Evolutionary conservation across 768 basidiomycete species (phyloP), one percentile per base, ranked within the genome.

Genomic region (Tricholoma bakamatsutake): DNA sequence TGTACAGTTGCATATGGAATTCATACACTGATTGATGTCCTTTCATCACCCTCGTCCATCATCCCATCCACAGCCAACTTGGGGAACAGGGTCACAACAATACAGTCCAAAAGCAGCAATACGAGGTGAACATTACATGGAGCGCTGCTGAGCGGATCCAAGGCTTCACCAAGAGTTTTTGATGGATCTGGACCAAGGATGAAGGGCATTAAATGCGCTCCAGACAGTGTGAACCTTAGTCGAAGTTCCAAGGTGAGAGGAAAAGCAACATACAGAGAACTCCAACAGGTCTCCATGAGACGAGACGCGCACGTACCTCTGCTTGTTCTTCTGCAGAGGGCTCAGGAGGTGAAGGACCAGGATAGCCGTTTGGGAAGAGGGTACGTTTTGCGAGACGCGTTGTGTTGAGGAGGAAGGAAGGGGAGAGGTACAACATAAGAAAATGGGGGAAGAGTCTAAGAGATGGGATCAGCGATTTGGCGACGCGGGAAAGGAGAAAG

Each of bases 281-380:
- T 27, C 75, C 72, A 45, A 54, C 64, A 5, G 71, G 70, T 62
- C 68, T 69, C 72, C 73, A 77, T 1, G 68, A 66, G 18, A 74
- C 57, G 28, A 80, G 68, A 27, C 66, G 68, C 11, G 75, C 73
- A 30, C 81, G 78, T 49, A 92, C 73, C 33, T 73, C 77, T 1
- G 73, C 72, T 60, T 91, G 88, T 68, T 95, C 93, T 60, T 90
- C 90, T 1, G 73, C 73, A 0, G 86, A 83, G 15, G 94, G 95
- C 43, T 91, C 90, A 1, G 80, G 73, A 1, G 87, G 83, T 0
- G 84, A 69, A 0, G 85, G 82, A 0, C 80, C 89, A 1, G 93
- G 93, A 70, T 91, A 92, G 12, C 96, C 95, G 58, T 85, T 84
- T 3, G 96, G 95, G 66, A 96, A 98, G 27, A 98, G 76, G 7